Evolutionary conservation across 192 early-diverging fungal species (phyloP).

Genomic region (Umbelopsis ramanniana): DNA sequence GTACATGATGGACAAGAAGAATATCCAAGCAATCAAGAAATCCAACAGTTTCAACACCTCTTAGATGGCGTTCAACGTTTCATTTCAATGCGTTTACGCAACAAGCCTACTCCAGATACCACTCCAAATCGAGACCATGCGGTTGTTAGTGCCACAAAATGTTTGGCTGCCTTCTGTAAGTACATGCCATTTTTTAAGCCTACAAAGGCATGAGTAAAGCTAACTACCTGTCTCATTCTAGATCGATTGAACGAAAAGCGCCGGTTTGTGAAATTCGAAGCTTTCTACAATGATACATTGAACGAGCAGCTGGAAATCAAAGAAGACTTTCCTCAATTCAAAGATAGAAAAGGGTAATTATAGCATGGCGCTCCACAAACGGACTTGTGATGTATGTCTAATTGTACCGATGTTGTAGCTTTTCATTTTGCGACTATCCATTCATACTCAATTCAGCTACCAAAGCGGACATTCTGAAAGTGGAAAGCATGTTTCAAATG

Average conservation of each 20-base stretch:
- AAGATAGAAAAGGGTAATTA: slow-evolving; percentile 58
- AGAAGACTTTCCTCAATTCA: slow-evolving; percentile 76
- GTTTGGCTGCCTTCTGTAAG: slow-evolving; percentile 38
- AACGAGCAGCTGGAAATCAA: slow-evolving; percentile 77
- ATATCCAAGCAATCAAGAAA: slow-evolving; percentile 10
- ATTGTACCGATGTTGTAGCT: slow-evolving; percentile 26
- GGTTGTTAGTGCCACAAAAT: slow-evolving; percentile 34
- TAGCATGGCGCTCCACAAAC: background rate
- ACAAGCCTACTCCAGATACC: slow-evolving; percentile 7
- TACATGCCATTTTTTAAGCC: background rate
- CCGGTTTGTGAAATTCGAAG: slow-evolving; percentile 58
- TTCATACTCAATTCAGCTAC: slow-evolving; percentile 73
- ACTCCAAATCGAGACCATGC: slow-evolving; percentile 32
- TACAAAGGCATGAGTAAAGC: background rate
- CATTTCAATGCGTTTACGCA: slow-evolving; percentile 7
- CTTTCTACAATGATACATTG: slow-evolving; percentile 72
- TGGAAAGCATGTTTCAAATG: slow-evolving; percentile 74
- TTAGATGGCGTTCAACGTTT: background rate
- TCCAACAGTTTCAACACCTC: slow-evolving; percentile 2
- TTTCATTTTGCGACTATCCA: slow-evolving; percentile 79
- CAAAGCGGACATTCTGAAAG: slow-evolving; percentile 75
- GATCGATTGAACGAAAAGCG: slow-evolving; percentile 66
- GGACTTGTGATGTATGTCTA: background rate
- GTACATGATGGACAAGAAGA: background rate
- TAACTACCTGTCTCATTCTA: slow-evolving; percentile 4